phyloP scores from a whole-genome alignment of 306 rosid species.

The Lathyrus oleraceus region DNA sequence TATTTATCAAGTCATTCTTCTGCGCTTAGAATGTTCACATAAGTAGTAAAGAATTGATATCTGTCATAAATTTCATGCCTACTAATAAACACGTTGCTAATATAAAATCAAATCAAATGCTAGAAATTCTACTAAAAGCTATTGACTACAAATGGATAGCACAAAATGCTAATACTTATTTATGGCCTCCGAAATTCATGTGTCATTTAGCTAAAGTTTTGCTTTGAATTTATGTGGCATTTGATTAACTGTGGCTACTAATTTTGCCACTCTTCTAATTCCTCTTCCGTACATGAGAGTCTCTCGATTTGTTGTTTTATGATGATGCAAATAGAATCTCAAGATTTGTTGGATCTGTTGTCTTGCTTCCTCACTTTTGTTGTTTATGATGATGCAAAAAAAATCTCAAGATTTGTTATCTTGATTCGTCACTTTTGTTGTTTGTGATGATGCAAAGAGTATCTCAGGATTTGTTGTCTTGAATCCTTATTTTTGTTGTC shows the following conservation, averaged over 20 bases:
- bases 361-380: neutral
- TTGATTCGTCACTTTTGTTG: neutral
- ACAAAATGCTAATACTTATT: neutral
- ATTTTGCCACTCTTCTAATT: neutral
- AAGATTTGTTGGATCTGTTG: neutral
- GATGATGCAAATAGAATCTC: neutral
- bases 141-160: too few relatives aligned
- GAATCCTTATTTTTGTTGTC: neutral
- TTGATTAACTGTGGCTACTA: neutral
- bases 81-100: too few relatives aligned
- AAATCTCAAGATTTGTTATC: conserved; percentile 5
- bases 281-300: neutral
- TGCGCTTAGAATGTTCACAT: conserved; percentile 14
- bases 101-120: too few relatives aligned
- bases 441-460: conserved; percentile 2
- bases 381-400: neutral
- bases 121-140: too few relatives aligned
- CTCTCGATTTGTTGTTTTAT: too few relatives aligned
- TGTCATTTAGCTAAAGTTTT: neutral
- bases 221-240: neutral
- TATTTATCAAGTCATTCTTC: neutral
- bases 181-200: conserved; percentile 3
- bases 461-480: conserved; percentile 9
- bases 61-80: conserved; percentile 6
- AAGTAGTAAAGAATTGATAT: neutral